These are phyloP conservation scores for Colletotrichum brevisporum DNA, from an alignment of 2,329 filamentous ascomycete genomes.

Conservation along the genomic window DNA sequence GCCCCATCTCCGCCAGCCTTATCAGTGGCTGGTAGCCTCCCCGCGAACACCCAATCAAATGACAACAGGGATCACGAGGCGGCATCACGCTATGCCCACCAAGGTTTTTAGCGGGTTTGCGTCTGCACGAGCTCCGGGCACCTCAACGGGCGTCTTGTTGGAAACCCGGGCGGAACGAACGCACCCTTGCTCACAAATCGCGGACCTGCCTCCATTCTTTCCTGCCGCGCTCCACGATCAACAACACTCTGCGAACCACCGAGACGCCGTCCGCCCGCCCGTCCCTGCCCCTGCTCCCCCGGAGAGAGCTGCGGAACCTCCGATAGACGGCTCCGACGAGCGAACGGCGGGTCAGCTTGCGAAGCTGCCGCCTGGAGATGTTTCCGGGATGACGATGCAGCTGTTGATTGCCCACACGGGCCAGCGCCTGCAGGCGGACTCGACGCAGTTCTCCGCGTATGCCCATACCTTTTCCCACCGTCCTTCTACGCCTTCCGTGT, in stretches of 20 bases:
- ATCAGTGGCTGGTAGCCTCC: constrained; percentile 16
- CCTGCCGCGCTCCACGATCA: neutral
- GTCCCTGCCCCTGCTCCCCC: no score
- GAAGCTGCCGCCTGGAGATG: constrained; percentile 55
- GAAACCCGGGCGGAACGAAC: constrained; percentile 33
- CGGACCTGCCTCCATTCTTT: constrained; percentile 12
- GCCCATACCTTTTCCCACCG: constrained; percentile 44
- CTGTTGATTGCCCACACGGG: constrained; percentile 95
- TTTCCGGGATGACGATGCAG: constrained; percentile 84
- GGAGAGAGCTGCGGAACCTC: neutral
- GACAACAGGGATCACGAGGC: constrained; percentile 38
- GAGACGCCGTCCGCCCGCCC: neutral
- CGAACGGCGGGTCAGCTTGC: constrained; percentile 31
- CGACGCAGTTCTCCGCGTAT: constrained; percentile 81
- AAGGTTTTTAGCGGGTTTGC: constrained; percentile 36
- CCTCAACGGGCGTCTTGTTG: constrained; percentile 36
- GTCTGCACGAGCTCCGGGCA: constrained; percentile 39
- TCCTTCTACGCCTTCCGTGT: neutral
- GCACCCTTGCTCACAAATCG: constrained; percentile 29
- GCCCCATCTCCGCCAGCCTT: constrained; percentile 6
- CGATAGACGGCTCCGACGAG: constrained; percentile 3
- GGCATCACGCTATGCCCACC: constrained; percentile 40
- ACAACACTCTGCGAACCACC: neutral
- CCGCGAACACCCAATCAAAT: constrained; percentile 34
- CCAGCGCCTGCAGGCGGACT: constrained; percentile 85